Conservation (phyloP, 768 basidiomycete genomes). For the Gymnopilus dilepis region DNA sequence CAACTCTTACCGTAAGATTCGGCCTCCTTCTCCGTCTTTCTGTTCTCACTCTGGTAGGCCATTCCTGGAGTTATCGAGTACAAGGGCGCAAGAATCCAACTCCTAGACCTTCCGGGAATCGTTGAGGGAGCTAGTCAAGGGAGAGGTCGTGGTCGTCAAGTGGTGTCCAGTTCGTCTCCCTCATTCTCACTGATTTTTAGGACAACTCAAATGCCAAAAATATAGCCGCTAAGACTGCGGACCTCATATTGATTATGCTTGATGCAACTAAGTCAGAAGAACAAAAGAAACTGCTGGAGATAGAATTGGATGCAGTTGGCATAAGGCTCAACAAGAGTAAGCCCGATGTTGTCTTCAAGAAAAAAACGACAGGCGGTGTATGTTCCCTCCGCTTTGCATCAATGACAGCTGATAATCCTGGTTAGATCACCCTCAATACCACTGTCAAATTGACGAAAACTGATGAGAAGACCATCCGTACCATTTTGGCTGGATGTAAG, state of each 20-base stretch:
- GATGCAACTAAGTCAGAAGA: conserved; percentile 94
- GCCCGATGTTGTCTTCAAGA: conserved; percentile 96
- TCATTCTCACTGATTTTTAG: neutral
- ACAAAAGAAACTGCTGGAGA: conserved; percentile 85
- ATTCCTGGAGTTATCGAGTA: conserved; percentile 98
- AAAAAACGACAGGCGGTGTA: conserved; percentile 90
- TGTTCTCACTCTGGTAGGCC: conserved; percentile 54
- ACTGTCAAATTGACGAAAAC: conserved; percentile 95
- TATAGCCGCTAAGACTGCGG: conserved; percentile 84
- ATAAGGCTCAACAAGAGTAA: conserved; percentile 89
- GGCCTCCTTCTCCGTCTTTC: neutral
- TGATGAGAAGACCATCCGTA: conserved; percentile 93
- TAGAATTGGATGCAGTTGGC: conserved; percentile 95
- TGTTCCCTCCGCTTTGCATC: too few relatives aligned
- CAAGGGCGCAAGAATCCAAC: conserved; percentile 89
- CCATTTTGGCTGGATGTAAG: conserved; percentile 86
- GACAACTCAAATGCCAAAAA: conserved; percentile 7
- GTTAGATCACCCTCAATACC: conserved; percentile 89
- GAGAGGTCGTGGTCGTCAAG: conserved; percentile 93
- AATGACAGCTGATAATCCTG: too few relatives aligned
- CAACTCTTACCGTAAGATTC: conserved; percentile 74
- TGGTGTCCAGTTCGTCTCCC: conserved; percentile 80
- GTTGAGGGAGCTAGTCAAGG: conserved; percentile 92
- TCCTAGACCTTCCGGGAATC: conserved; percentile 95
- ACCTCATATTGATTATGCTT: conserved; percentile 92